Evolutionary conservation across 1,284 basidiomycete genomes (phyloP).

Genomic region (Neolentinus lepideus): DNA sequence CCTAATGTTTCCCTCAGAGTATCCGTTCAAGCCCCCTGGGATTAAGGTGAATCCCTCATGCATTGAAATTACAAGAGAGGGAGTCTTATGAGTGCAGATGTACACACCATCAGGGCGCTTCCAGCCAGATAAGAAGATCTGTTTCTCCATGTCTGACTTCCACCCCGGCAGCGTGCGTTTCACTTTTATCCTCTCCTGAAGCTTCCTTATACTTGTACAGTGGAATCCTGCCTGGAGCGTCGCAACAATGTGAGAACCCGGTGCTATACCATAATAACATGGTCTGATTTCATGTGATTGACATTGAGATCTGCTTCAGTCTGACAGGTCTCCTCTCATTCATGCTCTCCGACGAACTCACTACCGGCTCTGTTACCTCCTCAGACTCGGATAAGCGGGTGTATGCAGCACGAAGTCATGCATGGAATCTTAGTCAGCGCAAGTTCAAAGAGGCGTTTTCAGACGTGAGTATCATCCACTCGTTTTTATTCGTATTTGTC

Average conservation of each 20-base stretch:
- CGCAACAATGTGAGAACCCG: slow-evolving; percentile 65
- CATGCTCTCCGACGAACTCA: slow-evolving; percentile 96
- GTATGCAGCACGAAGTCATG: slow-evolving; percentile 76
- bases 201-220: slow-evolving; percentile 26
- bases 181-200: not conserved
- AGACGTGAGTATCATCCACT: slow-evolving; percentile 52
- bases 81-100: slow-evolving; percentile 47
- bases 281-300: not conserved
- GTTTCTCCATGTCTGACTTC: slow-evolving; percentile 94
- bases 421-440: slow-evolving; percentile 76
- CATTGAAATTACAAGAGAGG: not conserved
- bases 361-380: slow-evolving; percentile 84
- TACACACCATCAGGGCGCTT: slow-evolving; percentile 92
- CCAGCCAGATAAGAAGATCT: slow-evolving; percentile 91
- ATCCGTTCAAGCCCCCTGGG: slow-evolving; percentile 92
- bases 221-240: slow-evolving; percentile 95
- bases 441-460: slow-evolving; percentile 84
- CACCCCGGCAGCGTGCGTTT: slow-evolving; percentile 79
- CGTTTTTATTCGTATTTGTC: slow-evolving; percentile 5
- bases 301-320: slow-evolving; percentile 31
- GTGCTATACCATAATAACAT: slow-evolving; percentile 14
- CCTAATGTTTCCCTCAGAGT: slow-evolving; percentile 85
- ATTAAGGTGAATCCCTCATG: slow-evolving; percentile 66
- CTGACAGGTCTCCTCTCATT: slow-evolving; percentile 93
- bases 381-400: slow-evolving; percentile 74